phyloP scores from a whole-genome alignment of 2,329 filamentous ascomycete species.

The Passalora sequoiae region DNA sequence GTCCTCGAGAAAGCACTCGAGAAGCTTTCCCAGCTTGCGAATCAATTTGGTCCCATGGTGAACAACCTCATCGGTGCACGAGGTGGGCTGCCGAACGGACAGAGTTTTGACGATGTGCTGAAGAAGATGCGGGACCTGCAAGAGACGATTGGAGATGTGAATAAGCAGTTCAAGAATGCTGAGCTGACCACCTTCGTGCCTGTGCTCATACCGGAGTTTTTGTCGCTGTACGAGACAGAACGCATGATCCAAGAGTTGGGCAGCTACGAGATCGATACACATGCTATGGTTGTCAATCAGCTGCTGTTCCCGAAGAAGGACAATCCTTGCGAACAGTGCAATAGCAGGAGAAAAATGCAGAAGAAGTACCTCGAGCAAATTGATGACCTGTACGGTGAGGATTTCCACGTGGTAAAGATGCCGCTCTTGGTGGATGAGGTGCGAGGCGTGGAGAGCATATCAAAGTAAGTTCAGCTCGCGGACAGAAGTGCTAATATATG shows the following conservation, averaged over 20 bases:
- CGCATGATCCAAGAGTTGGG: slow-evolving; percentile 98
- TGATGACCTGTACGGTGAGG: slow-evolving; percentile 89
- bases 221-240: slow-evolving; percentile 96
- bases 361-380: slow-evolving; percentile 99
- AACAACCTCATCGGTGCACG: slow-evolving; percentile 82
- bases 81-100: slow-evolving; percentile 79
- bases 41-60: slow-evolving; percentile 91
- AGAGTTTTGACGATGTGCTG: slow-evolving; percentile 85
- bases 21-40: slow-evolving; percentile 89
- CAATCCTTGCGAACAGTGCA: slow-evolving; percentile 90
- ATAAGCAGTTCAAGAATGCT: slow-evolving; percentile 96
- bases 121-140: slow-evolving; percentile 91
- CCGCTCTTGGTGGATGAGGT: slow-evolving; percentile 93
- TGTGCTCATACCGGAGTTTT: slow-evolving; percentile 95
- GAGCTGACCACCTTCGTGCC: slow-evolving; percentile 95
- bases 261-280: slow-evolving; percentile 89
- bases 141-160: slow-evolving; percentile 90
- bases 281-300: slow-evolving; percentile 97
- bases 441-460: slow-evolving; percentile 85
- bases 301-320: slow-evolving; percentile 83
- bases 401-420: slow-evolving; percentile 99
- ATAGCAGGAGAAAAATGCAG: slow-evolving; percentile 93
- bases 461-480: slow-evolving; percentile 49
- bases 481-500: not conserved
- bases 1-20: slow-evolving; percentile 98